Evolutionary conservation across 2,329 filamentous ascomycete genomes (phyloP).

Genomic region (Fusarium dlaminii): DNA sequence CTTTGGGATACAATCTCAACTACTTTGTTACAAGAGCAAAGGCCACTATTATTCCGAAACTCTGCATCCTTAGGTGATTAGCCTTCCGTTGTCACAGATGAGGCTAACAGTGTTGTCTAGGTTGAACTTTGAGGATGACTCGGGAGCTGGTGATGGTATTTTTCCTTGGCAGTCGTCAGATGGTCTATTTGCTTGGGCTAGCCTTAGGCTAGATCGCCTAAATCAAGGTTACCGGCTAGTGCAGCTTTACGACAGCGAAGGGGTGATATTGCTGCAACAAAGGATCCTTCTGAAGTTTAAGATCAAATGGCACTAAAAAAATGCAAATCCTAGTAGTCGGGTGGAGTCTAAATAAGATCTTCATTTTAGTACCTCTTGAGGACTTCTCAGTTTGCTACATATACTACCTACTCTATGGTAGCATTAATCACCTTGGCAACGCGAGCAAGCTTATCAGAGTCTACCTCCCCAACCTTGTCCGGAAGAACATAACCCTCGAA

Average conservation of each 20-base stretch:
- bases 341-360: not conserved
- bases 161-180: no score
- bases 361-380: not conserved
- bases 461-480: not conserved
- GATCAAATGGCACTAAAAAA: rapidly evolving
- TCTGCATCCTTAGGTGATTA: not conserved
- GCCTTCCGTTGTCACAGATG: rapidly evolving
- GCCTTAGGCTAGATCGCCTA: not conserved
- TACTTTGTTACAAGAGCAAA: not conserved
- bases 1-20: rapidly evolving
- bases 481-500: not conserved
- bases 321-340: not conserved
- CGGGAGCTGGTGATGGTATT: no score
- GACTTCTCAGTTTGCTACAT: not conserved
- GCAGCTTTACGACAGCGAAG: not conserved
- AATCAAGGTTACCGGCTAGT: not conserved
- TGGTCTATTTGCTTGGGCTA: not conserved
- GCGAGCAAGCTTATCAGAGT: not conserved
- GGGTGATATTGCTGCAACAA: rapidly evolving
- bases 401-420: not conserved
- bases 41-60: not conserved
- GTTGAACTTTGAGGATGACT: no score
- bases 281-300: not conserved
- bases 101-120: not conserved
- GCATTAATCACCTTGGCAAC: not conserved